These are phyloP conservation scores for Nigrospora oryzae DNA, from an alignment of 2,329 filamentous ascomycete species.

Conservation along the genomic window DNA sequence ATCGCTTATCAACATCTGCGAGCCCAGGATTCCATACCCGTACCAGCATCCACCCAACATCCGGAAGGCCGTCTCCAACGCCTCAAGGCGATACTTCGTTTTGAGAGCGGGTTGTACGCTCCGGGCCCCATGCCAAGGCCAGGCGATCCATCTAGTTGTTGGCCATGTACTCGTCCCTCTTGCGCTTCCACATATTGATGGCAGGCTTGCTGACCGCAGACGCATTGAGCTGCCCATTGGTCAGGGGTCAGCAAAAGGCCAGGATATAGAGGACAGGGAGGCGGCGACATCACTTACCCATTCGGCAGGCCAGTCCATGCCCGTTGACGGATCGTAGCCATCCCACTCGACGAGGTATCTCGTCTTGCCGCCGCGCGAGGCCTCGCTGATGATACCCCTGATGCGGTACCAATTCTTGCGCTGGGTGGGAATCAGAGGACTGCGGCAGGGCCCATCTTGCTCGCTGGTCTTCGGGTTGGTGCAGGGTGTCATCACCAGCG, in stretches of 20 bases:
- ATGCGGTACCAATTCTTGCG: slow-evolving; percentile 14
- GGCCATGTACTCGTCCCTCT: background rate
- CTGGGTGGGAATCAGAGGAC: background rate
- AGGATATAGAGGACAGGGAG: too few relatives aligned
- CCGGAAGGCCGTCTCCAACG: too few relatives aligned
- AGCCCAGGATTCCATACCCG: too few relatives aligned
- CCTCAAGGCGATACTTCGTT: background rate
- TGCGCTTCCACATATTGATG: background rate
- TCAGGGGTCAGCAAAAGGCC: background rate
- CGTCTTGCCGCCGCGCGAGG: background rate
- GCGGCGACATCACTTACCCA: background rate
- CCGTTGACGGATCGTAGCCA: background rate
- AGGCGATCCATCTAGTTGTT: background rate
- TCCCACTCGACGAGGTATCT: slow-evolving; percentile 20
- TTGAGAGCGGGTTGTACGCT: too few relatives aligned
- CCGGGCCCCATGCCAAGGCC: background rate
- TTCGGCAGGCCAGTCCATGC: background rate
- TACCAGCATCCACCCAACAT: too few relatives aligned
- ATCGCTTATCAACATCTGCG: too few relatives aligned
- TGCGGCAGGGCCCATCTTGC: background rate
- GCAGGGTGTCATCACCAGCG: background rate
- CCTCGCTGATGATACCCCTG: slow-evolving; percentile 12
- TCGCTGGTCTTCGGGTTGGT: background rate
- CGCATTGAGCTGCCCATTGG: background rate
- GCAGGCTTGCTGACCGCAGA: background rate